Conservation (phyloP, 768 basidiomycete genomes). For the Psilocybe azurescens region DNA sequence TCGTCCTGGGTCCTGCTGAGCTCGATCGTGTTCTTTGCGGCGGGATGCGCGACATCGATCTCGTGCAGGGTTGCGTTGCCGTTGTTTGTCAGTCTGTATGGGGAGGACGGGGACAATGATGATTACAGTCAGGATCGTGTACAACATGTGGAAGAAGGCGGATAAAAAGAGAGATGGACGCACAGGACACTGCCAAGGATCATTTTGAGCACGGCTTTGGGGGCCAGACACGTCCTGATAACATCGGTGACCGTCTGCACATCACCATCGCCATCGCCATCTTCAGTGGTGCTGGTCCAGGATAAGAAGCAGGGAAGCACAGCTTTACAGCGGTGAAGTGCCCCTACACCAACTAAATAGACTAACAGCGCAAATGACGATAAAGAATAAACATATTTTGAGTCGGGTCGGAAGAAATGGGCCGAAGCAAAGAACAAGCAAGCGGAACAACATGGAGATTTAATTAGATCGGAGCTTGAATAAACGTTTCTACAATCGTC, state of each 20-base stretch:
- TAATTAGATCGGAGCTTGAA: no score
- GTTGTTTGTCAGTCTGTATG: constrained; percentile 87
- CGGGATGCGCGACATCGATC: constrained; percentile 98
- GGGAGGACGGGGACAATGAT: not conserved
- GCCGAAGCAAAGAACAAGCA: no score
- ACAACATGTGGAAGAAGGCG: not conserved
- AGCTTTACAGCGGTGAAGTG: no score
- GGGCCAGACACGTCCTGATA: constrained; percentile 95
- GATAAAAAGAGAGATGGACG: constrained; percentile 29
- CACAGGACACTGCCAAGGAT: constrained; percentile 96
- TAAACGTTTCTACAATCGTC: constrained; percentile 77
- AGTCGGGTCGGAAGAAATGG: no score
- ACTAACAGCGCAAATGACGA: no score
- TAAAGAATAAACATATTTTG: no score
- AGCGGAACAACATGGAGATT: no score
- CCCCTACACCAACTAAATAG: no score
- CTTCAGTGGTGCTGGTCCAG: no score
- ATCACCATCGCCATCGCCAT: no score
- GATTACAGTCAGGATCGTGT: not conserved
- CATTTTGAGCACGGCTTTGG: constrained; percentile 99
- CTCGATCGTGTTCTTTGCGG: constrained; percentile 99
- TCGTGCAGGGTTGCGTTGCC: constrained; percentile 99
- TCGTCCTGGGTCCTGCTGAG: constrained; percentile 78
- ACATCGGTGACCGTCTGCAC: constrained; percentile 52
- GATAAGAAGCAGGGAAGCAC: no score